Evolutionary conservation across 208 protist species (phyloP), one percentile per base, ranked within the genome.

Genomic region (Porcisia hertigi): DNA sequence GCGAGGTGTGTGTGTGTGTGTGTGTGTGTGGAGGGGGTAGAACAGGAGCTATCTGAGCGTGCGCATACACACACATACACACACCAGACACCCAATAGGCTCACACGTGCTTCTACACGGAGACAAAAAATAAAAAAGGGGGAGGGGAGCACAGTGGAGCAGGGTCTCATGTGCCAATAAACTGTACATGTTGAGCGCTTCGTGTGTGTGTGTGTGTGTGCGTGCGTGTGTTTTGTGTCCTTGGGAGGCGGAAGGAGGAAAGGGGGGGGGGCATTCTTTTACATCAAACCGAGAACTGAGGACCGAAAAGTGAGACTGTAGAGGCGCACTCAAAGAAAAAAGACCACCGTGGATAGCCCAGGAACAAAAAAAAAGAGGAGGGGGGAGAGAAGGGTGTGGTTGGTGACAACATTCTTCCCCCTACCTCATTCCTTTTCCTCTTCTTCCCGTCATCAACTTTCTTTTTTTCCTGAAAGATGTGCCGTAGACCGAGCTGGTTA

Each of bases 41-140:
- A 23, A 36, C 54, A 55, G 25, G 16, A 47, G 9, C 14, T 14
- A 25, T 11, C 39, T n/a, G n/a, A 14, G 25, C 25, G 57, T 7
- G 25, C 14, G 25, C 57, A 5, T 5, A 60, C 16, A 60, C 16
- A 60, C 57, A 60, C 57, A 23, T 12, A 4, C 36, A 47, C 9
- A 8, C 9, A 47, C 4, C 12, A 12, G 23, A 12, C 23, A 62
- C 57, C n/a, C 8, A 20, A 20, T 25, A 25, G 18, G 54, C 57
- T 45, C 62, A 34, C 59, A 64, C 59, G 16, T 5, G 4, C n/a
- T 11, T 41, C 11, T 30, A 64, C 59, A 64, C 59, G 4, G 30
- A 34, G 30, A 69, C 30, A 69, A 6, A 43, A 53, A 72, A 72
- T 25, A 49, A 66, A 82, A 87, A 62, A 84, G 47, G 65, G 18